Evolutionary conservation across 2,329 filamentous ascomycete genomes (phyloP).

Genomic region (Parastagonospora avenae): DNA sequence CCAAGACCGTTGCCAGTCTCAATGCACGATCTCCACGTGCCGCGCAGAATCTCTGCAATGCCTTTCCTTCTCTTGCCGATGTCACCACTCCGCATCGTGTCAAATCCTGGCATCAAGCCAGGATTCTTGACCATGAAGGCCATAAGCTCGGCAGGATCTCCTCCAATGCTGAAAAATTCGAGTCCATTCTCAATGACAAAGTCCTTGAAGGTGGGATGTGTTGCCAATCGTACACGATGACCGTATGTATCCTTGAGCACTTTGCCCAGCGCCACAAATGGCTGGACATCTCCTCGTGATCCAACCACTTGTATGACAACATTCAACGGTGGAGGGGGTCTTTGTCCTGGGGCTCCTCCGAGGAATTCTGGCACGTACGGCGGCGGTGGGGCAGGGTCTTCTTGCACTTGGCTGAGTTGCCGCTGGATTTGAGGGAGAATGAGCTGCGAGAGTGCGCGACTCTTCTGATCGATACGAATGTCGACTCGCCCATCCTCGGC

Average conservation of each 20-base stretch:
- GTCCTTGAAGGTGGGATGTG: slow-evolving; percentile 55
- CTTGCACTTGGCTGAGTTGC: slow-evolving; percentile 48
- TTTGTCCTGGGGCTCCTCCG: slow-evolving; percentile 66
- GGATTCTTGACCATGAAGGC: slow-evolving; percentile 93
- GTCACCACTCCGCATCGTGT: slow-evolving; percentile 76
- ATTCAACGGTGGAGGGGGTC: slow-evolving; percentile 55
- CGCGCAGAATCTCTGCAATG: slow-evolving; percentile 79
- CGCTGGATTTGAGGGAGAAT: slow-evolving; percentile 47
- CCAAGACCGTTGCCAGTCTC: slow-evolving; percentile 72
- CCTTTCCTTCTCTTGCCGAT: slow-evolving; percentile 74
- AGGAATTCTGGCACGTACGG: slow-evolving; percentile 76
- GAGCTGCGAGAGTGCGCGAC: slow-evolving; percentile 42
- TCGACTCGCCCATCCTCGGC: slow-evolving; percentile 49
- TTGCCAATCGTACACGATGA: slow-evolving; percentile 55
- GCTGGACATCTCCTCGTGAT: slow-evolving; percentile 57
- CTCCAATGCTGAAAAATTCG: slow-evolving; percentile 59
- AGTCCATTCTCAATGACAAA: slow-evolving; percentile 57
- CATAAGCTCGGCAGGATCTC: slow-evolving; percentile 57
- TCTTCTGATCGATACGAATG: slow-evolving; percentile 48
- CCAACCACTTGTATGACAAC: slow-evolving; percentile 57
- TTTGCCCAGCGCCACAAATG: slow-evolving; percentile 57
- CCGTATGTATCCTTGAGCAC: slow-evolving; percentile 55
- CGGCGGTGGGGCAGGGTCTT: slow-evolving; percentile 64
- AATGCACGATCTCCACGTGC: slow-evolving; percentile 86
- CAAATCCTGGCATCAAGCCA: slow-evolving; percentile 80